phyloP scores from a whole-genome alignment of 1,284 basidiomycete species.

The Irpex sp. region DNA sequence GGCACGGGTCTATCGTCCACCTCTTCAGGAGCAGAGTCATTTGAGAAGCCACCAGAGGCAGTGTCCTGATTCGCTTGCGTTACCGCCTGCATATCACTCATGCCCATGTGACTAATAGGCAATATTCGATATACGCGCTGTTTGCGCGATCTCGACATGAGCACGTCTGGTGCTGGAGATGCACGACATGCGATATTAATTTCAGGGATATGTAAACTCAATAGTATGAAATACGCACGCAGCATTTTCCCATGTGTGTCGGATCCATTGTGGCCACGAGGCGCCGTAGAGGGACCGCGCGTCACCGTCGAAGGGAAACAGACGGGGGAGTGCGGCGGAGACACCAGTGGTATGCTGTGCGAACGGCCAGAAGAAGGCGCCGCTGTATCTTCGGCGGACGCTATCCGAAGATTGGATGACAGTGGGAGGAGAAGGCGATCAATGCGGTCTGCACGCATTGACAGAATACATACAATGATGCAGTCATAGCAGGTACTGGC shows the following conservation, averaged over 20 bases:
- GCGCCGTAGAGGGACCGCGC: background rate
- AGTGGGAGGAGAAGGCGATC: slow-evolving; percentile 14
- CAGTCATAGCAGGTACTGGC: background rate
- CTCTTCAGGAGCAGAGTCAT: background rate
- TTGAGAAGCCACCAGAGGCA: background rate
- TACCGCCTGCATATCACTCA: background rate
- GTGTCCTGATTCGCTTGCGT: background rate
- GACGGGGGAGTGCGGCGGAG: background rate
- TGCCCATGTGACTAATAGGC: background rate
- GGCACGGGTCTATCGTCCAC: slow-evolving; percentile 4
- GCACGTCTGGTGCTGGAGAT: slow-evolving; percentile 12
- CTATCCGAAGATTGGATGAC: slow-evolving; percentile 8
- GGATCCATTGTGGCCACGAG: background rate
- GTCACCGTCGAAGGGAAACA: background rate
- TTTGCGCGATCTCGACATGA: slow-evolving; percentile 3
- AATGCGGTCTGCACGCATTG: slow-evolving; percentile 10
- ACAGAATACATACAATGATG: background rate
- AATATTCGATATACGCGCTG: background rate
- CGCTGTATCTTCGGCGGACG: slow-evolving; percentile 8
- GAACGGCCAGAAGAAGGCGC: background rate
- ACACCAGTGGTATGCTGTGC: background rate
- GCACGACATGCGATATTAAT: background rate
- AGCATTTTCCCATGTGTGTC: slow-evolving; percentile 6
- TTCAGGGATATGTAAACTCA: background rate
- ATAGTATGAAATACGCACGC: slow-evolving; percentile 3